Percentiles rank a stretch among this genome's conserved stretches.
Evolutionary conservation across 176 grass and related monocot species (phyloP).

Genomic region (Cenchrus fungigraminus): DNA sequence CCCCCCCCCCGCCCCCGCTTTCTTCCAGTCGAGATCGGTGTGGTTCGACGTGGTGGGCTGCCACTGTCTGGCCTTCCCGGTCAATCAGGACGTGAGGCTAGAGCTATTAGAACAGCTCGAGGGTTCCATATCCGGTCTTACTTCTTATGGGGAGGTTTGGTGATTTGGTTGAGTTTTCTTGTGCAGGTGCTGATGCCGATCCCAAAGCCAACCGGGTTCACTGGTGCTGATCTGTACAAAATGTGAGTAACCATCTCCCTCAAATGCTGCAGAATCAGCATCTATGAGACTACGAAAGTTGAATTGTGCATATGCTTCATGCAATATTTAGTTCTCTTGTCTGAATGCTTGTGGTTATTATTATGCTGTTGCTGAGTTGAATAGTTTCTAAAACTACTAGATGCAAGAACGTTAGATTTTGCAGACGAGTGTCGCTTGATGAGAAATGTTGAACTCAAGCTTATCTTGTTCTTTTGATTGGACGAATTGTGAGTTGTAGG

Average conservation of each 20-base stretch:
- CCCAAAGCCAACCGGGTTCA: conserved; percentile 80
- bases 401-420: conserved; percentile 2
- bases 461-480: not conserved
- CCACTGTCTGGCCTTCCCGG: conserved; percentile 86
- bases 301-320: not conserved
- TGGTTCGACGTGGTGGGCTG: conserved; percentile 91
- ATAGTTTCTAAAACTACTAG: not conserved
- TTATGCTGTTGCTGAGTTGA: not conserved
- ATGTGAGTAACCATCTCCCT: conserved; percentile 55
- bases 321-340: not conserved
- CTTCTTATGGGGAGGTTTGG: not conserved
- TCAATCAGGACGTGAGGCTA: conserved; percentile 80
- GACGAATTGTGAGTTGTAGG: not conserved
- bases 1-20: no score
- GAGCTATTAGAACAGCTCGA: conserved; percentile 6
- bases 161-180: conserved; percentile 37
- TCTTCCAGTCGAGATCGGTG: conserved; percentile 75
- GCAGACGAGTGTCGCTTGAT: not conserved
- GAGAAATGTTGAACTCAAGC: not conserved
- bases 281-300: not conserved
- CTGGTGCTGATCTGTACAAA: conserved; percentile 94
- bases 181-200: conserved; percentile 94
- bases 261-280: not conserved
- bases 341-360: not conserved
- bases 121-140: not conserved